Percentiles rank a stretch among this genome's conserved stretches.
Evolutionary conservation across 257 asterid genomes (phyloP).

Genomic region (Ilex asprella): DNA sequence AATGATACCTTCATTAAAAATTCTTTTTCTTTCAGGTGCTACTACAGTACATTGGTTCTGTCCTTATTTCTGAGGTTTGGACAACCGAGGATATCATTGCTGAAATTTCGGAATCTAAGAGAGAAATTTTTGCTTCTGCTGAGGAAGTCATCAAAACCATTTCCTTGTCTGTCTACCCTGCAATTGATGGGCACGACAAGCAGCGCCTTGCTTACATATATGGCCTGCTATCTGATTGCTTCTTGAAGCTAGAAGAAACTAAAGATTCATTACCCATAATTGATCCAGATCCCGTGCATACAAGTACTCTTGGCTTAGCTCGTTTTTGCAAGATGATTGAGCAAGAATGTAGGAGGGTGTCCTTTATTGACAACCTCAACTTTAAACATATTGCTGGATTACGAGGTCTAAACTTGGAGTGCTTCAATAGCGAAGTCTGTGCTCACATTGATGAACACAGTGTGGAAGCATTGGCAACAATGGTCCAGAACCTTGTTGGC

Average conservation of each 20-base stretch:
- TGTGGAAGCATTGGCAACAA: constrained; percentile 69
- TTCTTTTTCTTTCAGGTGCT: constrained; percentile 52
- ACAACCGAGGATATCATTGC: constrained; percentile 52
- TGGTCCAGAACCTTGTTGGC: constrained; percentile 70
- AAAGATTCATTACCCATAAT: constrained; percentile 27
- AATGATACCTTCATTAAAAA: constrained; percentile 8
- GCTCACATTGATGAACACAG: constrained; percentile 61
- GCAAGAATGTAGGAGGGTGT: constrained; percentile 70
- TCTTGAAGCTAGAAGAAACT: constrained; percentile 39
- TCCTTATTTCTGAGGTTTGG: constrained; percentile 77
- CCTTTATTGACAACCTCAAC: constrained; percentile 58
- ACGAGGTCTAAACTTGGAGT: constrained; percentile 57
- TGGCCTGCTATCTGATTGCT: constrained; percentile 77
- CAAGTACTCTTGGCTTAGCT: constrained; percentile 32
- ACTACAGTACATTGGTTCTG: constrained; percentile 55
- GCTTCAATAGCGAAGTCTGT: constrained; percentile 61
- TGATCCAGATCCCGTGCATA: constrained; percentile 22
- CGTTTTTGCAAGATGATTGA: constrained; percentile 48
- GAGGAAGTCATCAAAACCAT: constrained; percentile 54
- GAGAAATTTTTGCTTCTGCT: constrained; percentile 53
- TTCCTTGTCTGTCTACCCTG: constrained; percentile 54
- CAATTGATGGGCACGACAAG: constrained; percentile 77
- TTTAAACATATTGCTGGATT: constrained; percentile 78
- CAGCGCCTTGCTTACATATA: constrained; percentile 72
- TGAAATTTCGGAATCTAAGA: constrained; percentile 56